Conservation (phyloP, 371 early-diverging fungal genomes). For the Rhizopus microsporus region DNA sequence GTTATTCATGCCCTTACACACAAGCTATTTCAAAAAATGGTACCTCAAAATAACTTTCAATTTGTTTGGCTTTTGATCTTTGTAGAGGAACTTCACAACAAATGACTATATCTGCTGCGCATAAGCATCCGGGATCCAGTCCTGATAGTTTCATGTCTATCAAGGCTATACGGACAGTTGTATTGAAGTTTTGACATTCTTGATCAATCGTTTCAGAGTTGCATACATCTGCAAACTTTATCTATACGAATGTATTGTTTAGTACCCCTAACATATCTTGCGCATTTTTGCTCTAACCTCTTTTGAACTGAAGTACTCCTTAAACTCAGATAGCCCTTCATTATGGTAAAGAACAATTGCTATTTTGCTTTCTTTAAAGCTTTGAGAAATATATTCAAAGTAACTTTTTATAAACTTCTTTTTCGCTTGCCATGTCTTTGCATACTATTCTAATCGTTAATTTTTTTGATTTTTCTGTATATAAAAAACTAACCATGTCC, state of each 20-base stretch:
- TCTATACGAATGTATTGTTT: neutral
- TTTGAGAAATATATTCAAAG: constrained; percentile 40
- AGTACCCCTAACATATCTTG: neutral
- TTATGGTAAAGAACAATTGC: constrained; percentile 67
- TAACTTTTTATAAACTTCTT: constrained; percentile 49
- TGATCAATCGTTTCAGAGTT: neutral
- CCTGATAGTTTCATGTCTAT: constrained; percentile 15
- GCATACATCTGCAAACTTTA: constrained; percentile 1
- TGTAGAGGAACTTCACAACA: constrained; percentile 10
- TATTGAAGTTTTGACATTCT: neutral
- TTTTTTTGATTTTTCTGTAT: neutral
- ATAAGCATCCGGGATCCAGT: neutral
- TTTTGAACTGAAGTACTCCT: constrained; percentile 22
- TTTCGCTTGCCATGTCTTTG: constrained; percentile 35
- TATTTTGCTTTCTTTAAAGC: constrained; percentile 49
- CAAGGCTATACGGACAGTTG: neutral
- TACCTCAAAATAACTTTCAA: constrained; percentile 19
- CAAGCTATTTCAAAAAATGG: neutral
- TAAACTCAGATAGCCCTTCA: constrained; percentile 44
- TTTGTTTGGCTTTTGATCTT: neutral
- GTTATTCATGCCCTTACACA: neutral
- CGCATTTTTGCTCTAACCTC: constrained; percentile 16
- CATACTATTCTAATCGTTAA: constrained; percentile 2
- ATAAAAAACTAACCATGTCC: neutral
- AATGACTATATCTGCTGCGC: constrained; percentile 19